Evolutionary conservation across 2,329 filamentous ascomycete species (phyloP), one percentile per base, ranked within the genome.

Genomic region (Helminthosporium solani): DNA sequence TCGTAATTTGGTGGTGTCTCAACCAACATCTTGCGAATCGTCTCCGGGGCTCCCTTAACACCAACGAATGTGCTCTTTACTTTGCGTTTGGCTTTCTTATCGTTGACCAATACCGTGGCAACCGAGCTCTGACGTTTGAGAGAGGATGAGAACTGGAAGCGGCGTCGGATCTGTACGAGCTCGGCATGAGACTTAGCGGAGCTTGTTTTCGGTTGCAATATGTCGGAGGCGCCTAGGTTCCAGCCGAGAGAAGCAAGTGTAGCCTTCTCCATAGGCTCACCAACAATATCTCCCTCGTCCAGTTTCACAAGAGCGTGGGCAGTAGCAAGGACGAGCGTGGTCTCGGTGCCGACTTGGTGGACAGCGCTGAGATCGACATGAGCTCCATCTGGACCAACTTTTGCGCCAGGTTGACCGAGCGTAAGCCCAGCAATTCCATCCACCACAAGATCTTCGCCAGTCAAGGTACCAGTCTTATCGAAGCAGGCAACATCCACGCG

Each of bases 261-360:
- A 35, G 94, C 94, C 73, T 97, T 97, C 68, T 99, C 94, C 94
- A 99, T 99, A 2, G 94, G 94, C 65, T 99, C 94, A 62, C 94
- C 94, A 35, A 99, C 94, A 58, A 97, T 87, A 11, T 99, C 94
- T 16, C 94, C 94, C 68, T 99, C 94, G 56, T 99, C 94, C 14
- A 99, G 80, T 68, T 92, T 96, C 40, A 99, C 95, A 21, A 99
- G 78, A 33, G 94, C 94, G 67, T 99, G 94, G 2, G 94, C 94
- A 11, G 91, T 95, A 33, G 94, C 92, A 43, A 99, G 83, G 42
- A 97, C 94, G 46, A 99, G 78, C 7, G 91, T 95, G 0, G 94
- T 97, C 58, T 95, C 85, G 35, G 91, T 77, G 30, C 83, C 83
- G 54, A 86, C 82, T 19, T 87, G 76, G 35, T 80, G 78, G 30